A percentile compares a stretch with the other conserved stretches of the same genome.
phyloP scores from a whole-genome alignment of 2,329 filamentous ascomycete genomes.

The Stachybotrys elegans region DNA sequence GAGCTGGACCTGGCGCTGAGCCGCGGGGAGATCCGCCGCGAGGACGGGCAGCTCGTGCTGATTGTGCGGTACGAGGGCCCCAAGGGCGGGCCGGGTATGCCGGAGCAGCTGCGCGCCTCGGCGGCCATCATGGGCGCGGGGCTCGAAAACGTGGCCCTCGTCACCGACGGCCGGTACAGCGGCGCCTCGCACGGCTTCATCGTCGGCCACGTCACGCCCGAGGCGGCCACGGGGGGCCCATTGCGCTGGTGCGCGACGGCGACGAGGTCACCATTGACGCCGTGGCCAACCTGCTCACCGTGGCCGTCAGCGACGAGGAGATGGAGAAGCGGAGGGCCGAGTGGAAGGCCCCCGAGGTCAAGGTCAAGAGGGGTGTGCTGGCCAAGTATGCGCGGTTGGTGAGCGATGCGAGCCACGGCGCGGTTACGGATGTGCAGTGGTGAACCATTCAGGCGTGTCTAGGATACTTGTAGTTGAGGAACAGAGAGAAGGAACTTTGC shows the following conservation, averaged over 20 bases:
- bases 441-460: too few species aligned
- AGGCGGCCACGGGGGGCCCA: conserved; percentile 83
- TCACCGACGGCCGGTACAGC: conserved; percentile 87
- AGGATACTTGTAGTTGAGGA: too few species aligned
- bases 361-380: conserved; percentile 75
- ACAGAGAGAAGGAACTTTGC: too few species aligned
- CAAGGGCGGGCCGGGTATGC: conserved; percentile 92
- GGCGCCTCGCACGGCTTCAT: conserved; percentile 91
- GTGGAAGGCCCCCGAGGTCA: conserved; percentile 68
- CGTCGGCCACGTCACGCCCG: conserved; percentile 87
- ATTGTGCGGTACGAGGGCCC: conserved; percentile 93
- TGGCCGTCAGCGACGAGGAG: conserved; percentile 64
- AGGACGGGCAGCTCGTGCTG: conserved; percentile 74
- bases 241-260: conserved; percentile 75
- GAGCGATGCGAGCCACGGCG: conserved; percentile 85
- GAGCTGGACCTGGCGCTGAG: conserved; percentile 74
- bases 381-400: conserved; percentile 88
- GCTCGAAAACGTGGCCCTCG: conserved; percentile 79
- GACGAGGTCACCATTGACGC: conserved; percentile 86
- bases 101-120: conserved; percentile 83
- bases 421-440: conserved; percentile 69
- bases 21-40: conserved; percentile 48
- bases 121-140: conserved; percentile 92
- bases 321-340: conserved; percentile 55
- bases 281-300: conserved; percentile 68